Base-by-base conservation (phyloP, 371 early-diverging fungal species). In the Rhizopus microsporus region DNA sequence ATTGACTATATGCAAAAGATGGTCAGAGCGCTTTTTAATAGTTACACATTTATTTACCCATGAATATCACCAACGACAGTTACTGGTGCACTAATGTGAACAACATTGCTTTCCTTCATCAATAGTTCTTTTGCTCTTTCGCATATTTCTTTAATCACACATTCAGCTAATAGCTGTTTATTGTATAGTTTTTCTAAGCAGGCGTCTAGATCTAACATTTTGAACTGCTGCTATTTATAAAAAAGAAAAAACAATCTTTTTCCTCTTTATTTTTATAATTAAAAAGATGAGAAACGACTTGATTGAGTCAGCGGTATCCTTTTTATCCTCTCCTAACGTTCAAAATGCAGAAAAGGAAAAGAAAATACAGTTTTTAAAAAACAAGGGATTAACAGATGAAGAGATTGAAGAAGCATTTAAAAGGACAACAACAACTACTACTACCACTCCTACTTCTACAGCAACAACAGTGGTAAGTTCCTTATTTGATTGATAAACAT, bases 21-120 rank as follows among this genome's bases (percentile, higher is more conserved):
- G 32, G 23, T 31, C 38, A 45, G 38, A 31, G 15, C 31, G 6
- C n/a, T 7, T 12, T 30, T 31, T 30, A 35, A 13, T 17, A 29
- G 45, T 31, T 42, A 57, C 51, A 46, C n/a, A 2, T 29, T 16
- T 29, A 34, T 59, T 67, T 82, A 90, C 91, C 95, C 93, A 67
- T 97, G 97, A 54, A 96, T 93, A 69, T 97, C 96, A 12, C 99
- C 99, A 37, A 96, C 96, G 5, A 98, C 89, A 0, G 95, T 95
- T 46, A 93, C 90, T 35, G 98, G 98, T 29, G 95, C 88, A 16
- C 81, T 77, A 43, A 99, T 88, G 55, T 84, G 84, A 30, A 93
- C 78, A 43, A 97, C 94, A 77, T 97, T 99, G 49, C 91, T 88
- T 69, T 99, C 99, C 30, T 81, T 71, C 68, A 90, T 83, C 50